Percentiles rank a stretch among this genome's conserved stretches.
Conservation (phyloP, 1,284 basidiomycete species). For the Fistulinella cinereoalba region DNA sequence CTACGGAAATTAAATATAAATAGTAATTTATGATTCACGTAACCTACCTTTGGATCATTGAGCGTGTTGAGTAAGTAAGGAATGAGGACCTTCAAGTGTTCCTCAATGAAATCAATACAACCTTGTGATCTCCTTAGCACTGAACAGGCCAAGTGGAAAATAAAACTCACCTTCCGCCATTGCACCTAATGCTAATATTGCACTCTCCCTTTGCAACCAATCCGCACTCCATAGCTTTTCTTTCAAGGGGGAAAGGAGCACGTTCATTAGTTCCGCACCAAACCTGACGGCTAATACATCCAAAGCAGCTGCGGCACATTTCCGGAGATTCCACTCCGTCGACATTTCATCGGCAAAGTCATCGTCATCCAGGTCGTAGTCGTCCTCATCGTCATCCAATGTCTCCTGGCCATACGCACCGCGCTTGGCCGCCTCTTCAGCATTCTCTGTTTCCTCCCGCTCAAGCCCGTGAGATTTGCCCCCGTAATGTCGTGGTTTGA, state of each 20-base stretch:
- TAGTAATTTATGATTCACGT: not conserved
- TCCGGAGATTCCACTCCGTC: constrained; percentile 99
- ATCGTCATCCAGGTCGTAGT: constrained; percentile 83
- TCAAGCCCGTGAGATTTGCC: constrained; percentile 82
- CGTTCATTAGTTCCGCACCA: constrained; percentile 81
- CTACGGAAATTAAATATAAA: constrained; percentile 38
- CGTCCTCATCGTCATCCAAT: constrained; percentile 73
- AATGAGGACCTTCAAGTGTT: constrained; percentile 88
- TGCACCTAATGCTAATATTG: constrained; percentile 93
- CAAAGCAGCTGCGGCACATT: constrained; percentile 96
- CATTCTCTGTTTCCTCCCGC: constrained; percentile 56
- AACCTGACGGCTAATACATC: constrained; percentile 97
- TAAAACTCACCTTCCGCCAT: constrained; percentile 86
- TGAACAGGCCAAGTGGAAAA: not conserved
- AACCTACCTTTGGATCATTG: constrained; percentile 83
- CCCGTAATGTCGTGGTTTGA: constrained; percentile 93
- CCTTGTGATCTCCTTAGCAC: constrained; percentile 48
- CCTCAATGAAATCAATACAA: constrained; percentile 94
- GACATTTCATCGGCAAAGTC: constrained; percentile 95
- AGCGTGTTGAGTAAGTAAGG: constrained; percentile 91
- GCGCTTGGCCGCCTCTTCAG: constrained; percentile 50
- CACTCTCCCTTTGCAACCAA: constrained; percentile 95
- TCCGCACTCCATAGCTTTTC: constrained; percentile 91
- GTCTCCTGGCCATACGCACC: constrained; percentile 73
- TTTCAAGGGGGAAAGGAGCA: constrained; percentile 88